phyloP scores from a whole-genome alignment of 2,329 filamentous ascomycete species.

The Cladobotryum mycophilum region DNA sequence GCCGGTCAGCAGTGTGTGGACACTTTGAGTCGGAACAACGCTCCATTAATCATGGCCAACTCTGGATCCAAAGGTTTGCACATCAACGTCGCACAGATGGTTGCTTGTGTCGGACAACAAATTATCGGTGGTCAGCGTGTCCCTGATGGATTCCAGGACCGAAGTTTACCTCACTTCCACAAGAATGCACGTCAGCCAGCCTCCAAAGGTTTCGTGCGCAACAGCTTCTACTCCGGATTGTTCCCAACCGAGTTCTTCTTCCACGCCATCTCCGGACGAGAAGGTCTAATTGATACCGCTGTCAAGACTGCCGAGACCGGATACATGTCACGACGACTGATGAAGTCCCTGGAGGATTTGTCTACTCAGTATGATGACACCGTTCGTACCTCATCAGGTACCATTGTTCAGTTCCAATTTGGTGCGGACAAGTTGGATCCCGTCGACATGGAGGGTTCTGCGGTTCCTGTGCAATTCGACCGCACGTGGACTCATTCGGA shows the following conservation, averaged over 20 bases:
- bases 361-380: conserved; percentile 93
- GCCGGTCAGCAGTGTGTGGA: conserved; percentile 88
- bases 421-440: conserved; percentile 94
- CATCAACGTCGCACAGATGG: conserved; percentile 99
- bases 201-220: conserved; percentile 92
- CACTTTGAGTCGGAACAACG: conserved; percentile 84
- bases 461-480: conserved; percentile 85
- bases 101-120: conserved; percentile 93
- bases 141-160: conserved; percentile 90
- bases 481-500: conserved; percentile 81
- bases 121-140: conserved; percentile 94
- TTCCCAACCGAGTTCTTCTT: conserved; percentile 92
- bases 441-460: conserved; percentile 94
- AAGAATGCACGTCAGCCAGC: conserved; percentile 90
- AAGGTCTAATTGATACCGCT: conserved; percentile 96
- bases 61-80: conserved; percentile 95
- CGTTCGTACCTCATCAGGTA: conserved; percentile 81
- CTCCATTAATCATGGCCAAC: conserved; percentile 92
- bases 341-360: conserved; percentile 96
- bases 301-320: conserved; percentile 98
- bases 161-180: conserved; percentile 88
- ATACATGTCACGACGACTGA: conserved; percentile 96
- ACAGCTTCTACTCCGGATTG: conserved; percentile 94
- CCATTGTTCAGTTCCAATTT: conserved; percentile 94
- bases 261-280: conserved; percentile 96